Evolutionary conservation across 345 rosid species (phyloP), one percentile per base, ranked within the genome.

Genomic region (Bretschneidera sinensis): DNA sequence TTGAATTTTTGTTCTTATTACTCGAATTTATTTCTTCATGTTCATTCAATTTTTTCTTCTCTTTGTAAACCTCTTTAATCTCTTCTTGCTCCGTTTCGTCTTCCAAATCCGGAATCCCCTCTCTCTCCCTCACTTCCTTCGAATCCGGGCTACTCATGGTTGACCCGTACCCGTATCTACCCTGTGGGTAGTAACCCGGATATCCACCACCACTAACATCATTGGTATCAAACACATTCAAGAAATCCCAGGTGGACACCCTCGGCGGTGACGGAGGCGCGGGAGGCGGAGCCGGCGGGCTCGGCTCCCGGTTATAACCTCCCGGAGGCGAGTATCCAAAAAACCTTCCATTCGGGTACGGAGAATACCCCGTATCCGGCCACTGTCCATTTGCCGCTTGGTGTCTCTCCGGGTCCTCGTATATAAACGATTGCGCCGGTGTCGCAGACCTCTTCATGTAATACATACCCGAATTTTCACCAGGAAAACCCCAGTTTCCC

Each of bases 81-180:
- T 67, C 83, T 74, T 83, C 89, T 2, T 76, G 78, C 78, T 92
- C 92, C 2, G 88, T 81, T 63, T 89, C 98, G 33, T 92, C 97
- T 78, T 92, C 98, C 73, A 92, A 68, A n/a, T 89, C 97, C 34
- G 97, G 98, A 66, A 92, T 89, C 57, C 97, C 96, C 78, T 92
- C 98, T 60, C 96, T 81, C 70, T 87, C 97, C 69, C 97, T 84
- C 62, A 92, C 91, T 69, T 85, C 97, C 58, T 84, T 85, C 20
- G 91, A 89, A 68, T 92, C 98, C 22, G 83, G 98, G 55, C 92
- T 89, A 33, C 95, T 84, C 3, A 88, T 60, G 48, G 19, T 76
- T 43, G 97, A 89, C 60, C 83, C 79, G 24, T 53, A 68, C 14
- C 81, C 88, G 59, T 63, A 67, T 52, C 56, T 71, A 11, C 58